These are phyloP conservation scores for Odontarrhena argentea DNA, from an alignment of 345 rosid genomes.

Conservation along the genomic window DNA sequence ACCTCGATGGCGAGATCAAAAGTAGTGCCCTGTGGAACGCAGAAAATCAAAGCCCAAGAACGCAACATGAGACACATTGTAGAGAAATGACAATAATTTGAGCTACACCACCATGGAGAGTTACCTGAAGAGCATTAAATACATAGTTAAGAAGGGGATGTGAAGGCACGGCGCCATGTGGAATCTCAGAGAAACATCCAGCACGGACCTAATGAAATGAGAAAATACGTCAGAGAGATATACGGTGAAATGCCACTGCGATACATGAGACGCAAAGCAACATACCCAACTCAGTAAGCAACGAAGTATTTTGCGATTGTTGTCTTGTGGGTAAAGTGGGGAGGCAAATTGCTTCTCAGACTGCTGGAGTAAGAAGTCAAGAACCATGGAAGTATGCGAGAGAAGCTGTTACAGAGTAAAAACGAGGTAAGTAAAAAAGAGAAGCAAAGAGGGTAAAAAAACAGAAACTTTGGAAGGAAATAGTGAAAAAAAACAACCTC, in stretches of 20 bases:
- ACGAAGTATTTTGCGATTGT: constrained; percentile 74
- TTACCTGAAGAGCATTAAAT: constrained; percentile 79
- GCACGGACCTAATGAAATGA: constrained; percentile 69
- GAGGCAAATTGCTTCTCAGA: constrained; percentile 64
- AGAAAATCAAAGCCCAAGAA: constrained; percentile 27
- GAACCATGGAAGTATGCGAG: constrained; percentile 74
- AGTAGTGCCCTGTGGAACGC: constrained; percentile 59
- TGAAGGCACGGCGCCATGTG: constrained; percentile 64
- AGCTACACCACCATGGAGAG: constrained; percentile 10
- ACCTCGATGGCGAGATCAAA: constrained; percentile 93
- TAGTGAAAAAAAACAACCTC: constrained; percentile 25
- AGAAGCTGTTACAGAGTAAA: constrained; percentile 60
- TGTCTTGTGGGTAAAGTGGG: constrained; percentile 50
- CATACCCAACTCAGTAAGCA: constrained; percentile 98
- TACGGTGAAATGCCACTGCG: background rate
- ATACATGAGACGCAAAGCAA: constrained; percentile 21
- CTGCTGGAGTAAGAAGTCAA: constrained; percentile 84
- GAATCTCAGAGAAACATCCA: constrained; percentile 93
- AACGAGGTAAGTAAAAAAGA: constrained; percentile 1
- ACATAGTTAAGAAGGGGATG: constrained; percentile 87
- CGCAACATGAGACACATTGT: background rate
- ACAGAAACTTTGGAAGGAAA: background rate
- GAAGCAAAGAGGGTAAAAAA: background rate
- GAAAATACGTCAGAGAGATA: constrained; percentile 22
- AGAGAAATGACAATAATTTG: constrained; percentile 13